These are phyloP conservation scores for Chrysoporthe cubensis DNA, from an alignment of 2,329 filamentous ascomycete genomes.

Conservation along the genomic window DNA sequence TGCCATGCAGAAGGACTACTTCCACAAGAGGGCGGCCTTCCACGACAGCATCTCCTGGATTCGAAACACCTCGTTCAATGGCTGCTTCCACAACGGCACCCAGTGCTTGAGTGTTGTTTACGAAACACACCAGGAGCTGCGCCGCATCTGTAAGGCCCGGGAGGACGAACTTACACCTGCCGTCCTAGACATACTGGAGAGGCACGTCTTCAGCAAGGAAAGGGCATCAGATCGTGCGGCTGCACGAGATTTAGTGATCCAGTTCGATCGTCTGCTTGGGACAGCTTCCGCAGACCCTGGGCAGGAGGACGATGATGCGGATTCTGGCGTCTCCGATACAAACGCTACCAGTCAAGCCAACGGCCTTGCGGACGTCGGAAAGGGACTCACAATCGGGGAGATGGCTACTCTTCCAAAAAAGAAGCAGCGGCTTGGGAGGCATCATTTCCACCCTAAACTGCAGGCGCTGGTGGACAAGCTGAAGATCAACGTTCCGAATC, in stretches of 20 bases:
- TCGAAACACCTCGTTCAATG: neutral
- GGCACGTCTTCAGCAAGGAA: neutral
- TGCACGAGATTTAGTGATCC: neutral
- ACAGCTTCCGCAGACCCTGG: neutral
- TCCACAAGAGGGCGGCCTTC: neutral
- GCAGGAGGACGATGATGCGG: neutral
- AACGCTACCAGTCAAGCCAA: neutral
- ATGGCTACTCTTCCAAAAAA: neutral
- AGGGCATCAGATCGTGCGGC: neutral
- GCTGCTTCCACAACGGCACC: neutral
- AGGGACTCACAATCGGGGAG: neutral
- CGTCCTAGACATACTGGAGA: neutral
- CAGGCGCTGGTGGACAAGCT: neutral
- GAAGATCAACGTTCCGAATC: neutral
- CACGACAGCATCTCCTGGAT: neutral
- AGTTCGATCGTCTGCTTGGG: neutral
- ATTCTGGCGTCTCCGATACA: neutral
- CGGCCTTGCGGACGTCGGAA: neutral
- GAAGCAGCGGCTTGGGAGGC: neutral
- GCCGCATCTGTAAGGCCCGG: neutral
- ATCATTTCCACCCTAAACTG: neutral
- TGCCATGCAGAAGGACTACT: neutral
- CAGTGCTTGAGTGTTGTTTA: neutral
- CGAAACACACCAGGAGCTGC: neutral
- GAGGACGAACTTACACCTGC: neutral